Conservation (phyloP, 495 filamentous ascomycete species). For the Tirmania nivea region DNA sequence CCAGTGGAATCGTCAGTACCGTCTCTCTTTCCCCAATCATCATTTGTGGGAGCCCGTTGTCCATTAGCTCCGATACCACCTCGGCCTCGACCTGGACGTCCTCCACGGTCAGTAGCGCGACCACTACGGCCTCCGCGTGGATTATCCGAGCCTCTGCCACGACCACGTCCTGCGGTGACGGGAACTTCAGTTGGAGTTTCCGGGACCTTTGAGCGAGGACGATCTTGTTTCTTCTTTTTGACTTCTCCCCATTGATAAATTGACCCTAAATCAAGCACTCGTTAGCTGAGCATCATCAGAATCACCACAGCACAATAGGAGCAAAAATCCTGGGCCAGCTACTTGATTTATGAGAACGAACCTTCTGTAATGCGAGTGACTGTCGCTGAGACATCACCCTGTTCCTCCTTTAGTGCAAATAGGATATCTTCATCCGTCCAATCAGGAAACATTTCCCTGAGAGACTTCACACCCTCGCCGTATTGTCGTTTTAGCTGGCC, state of each 20-base stretch:
- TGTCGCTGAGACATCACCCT: conserved; percentile 64
- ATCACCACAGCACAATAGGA: conserved; percentile 1
- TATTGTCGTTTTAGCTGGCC: conserved; percentile 81
- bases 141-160: conserved; percentile 26
- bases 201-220: conserved; percentile 63
- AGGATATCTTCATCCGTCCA: conserved; percentile 86
- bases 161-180: conserved; percentile 36
- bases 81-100: conserved; percentile 53
- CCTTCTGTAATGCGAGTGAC: conserved; percentile 83
- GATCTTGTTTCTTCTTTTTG: conserved; percentile 73
- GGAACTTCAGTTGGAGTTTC: conserved; percentile 39
- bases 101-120: conserved; percentile 40
- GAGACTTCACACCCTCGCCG: conserved; percentile 42
- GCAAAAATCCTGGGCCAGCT: not conserved
- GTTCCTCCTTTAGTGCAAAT: conserved; percentile 73
- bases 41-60: not conserved
- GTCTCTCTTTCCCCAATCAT: not conserved
- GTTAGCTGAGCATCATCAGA: conserved; percentile 5
- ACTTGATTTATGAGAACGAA: conserved; percentile 23
- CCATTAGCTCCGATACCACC: conserved; percentile 16
- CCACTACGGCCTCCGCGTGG: conserved; percentile 46
- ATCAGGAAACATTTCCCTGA: conserved; percentile 79
- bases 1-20: conserved; percentile 10
- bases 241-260: conserved; percentile 91
- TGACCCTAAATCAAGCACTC: conserved; percentile 34